Evolutionary conservation across 2,329 filamentous ascomycete genomes (phyloP).

Genomic region (Aspergillus piperis): DNA sequence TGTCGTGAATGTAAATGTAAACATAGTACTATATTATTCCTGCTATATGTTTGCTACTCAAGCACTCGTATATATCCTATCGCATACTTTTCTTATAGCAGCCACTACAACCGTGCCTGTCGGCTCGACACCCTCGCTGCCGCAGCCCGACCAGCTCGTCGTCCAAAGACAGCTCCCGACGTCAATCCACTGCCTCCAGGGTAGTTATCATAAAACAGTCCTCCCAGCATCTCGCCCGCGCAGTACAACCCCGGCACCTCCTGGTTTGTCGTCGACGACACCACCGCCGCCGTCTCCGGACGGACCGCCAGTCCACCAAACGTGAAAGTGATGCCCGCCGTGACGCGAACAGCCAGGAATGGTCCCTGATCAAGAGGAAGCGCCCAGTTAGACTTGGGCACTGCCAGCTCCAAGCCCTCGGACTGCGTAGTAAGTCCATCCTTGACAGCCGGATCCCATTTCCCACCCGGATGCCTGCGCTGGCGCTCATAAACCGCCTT

Average conservation of each 20-base stretch:
- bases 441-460: slow-evolving; percentile 62
- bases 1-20: neutral
- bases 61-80: no score
- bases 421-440: slow-evolving; percentile 66
- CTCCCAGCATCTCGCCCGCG: slow-evolving; percentile 67
- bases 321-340: slow-evolving; percentile 67
- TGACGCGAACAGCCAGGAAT: slow-evolving; percentile 65
- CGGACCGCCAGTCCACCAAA: slow-evolving; percentile 65
- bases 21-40: no score
- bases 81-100: neutral
- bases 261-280: slow-evolving; percentile 47
- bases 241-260: slow-evolving; percentile 49
- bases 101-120: neutral
- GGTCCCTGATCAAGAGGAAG: slow-evolving; percentile 58
- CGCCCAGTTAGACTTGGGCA: slow-evolving; percentile 69
- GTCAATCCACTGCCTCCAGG: slow-evolving; percentile 65
- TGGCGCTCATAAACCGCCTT: slow-evolving; percentile 54
- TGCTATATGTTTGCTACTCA: no score
- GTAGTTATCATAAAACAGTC: slow-evolving; percentile 65
- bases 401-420: slow-evolving; percentile 39
- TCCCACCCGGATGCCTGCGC: slow-evolving; percentile 46
- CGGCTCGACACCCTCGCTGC: slow-evolving; percentile 12
- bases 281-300: slow-evolving; percentile 55
- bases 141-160: slow-evolving; percentile 45
- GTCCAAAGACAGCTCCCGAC: slow-evolving; percentile 58